Percentiles rank a stretch among this genome's conserved stretches.
phyloP scores from a whole-genome alignment of 805 yeast genomes.

The Cyberlindnera saturnus region DNA sequence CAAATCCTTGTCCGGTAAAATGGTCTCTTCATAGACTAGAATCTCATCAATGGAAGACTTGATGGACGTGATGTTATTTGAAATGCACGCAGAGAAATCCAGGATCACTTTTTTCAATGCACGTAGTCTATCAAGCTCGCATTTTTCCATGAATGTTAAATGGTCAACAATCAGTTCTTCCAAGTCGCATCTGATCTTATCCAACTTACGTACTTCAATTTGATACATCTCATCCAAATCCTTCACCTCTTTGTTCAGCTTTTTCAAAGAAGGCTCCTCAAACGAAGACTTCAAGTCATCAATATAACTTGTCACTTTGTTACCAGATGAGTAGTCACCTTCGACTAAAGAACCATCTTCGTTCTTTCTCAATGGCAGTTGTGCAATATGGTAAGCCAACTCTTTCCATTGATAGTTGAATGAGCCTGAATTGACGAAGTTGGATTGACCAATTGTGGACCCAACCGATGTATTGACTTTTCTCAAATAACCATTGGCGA shows the following conservation, averaged over 20 bases:
- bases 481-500: conserved; percentile 53
- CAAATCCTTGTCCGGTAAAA: conserved; percentile 65
- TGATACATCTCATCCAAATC: conserved; percentile 52
- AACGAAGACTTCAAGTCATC: conserved; percentile 24
- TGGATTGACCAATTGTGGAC: conserved; percentile 51
- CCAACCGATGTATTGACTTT: conserved; percentile 53
- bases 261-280: conserved; percentile 47
- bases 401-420: conserved; percentile 80
- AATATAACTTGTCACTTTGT: conserved; percentile 13
- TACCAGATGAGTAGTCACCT: conserved; percentile 24
- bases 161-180: conserved; percentile 73
- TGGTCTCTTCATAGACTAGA: conserved; percentile 59
- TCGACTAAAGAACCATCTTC: conserved; percentile 15
- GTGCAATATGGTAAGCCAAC: conserved; percentile 52
- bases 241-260: conserved; percentile 51
- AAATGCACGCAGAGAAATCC: conserved; percentile 63
- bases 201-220: conserved; percentile 51
- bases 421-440: conserved; percentile 70
- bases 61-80: conserved; percentile 52
- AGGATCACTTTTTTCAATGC: conserved; percentile 71
- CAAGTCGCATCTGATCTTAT: conserved; percentile 60
- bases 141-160: conserved; percentile 69
- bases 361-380: conserved; percentile 15
- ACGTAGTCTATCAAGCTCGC: conserved; percentile 70
- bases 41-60: conserved; percentile 57